Base-by-base conservation (phyloP, 2,329 filamentous ascomycete genomes). In the Hymenoscyphus repandus region DNA sequence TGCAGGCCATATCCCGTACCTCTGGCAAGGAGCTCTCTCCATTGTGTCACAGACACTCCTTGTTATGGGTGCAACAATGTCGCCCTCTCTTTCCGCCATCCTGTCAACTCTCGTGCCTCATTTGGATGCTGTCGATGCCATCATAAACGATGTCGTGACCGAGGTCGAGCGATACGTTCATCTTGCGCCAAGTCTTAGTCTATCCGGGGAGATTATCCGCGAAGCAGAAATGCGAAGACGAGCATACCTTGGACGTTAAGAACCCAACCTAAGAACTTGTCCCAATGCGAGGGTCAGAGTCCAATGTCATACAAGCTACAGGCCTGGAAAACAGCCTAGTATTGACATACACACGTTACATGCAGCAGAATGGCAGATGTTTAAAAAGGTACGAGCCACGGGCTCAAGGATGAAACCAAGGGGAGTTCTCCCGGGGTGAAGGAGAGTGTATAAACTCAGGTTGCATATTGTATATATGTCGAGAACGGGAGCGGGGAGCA, bases 41-140 rank as follows among this genome's bases (percentile, higher is more conserved):
- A 88, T 93, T 64, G 86, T 91, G 18, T 90, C 86, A 5, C 88
- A 93, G 68, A 86, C 86, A 1, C 74, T 93, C 13, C 74, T 93
- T 39, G 80, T 93, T 32, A 92, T 93, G 88, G 88, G 87, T 6
- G 86, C 88, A 13, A 90, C 85, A 13, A 88, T 92, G 82, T 90
- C 84, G 7, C 82, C 83, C 1, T 83, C 83, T 5, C 77, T 92
- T 2, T 82, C 58, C 20, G 77, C 74, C 45, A 82, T 91, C 37
- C 73, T 92, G 30, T 75, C 77, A 7, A 72, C 77, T 1, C 70
- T 83, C 20, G 74, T 82, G 3, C 73, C 78, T 30, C 74, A 77
- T 56, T 72, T 75, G 47, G 76, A 82, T 55, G 74, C 82, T 33
- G 79, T 91, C 59, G 86, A 91, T 67, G 76, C 80, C 51, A 89